Evolutionary conservation across 352 stramenopile genomes (phyloP), one percentile per base, ranked within the genome.

Genomic region (Thraustochytrium sp.): DNA sequence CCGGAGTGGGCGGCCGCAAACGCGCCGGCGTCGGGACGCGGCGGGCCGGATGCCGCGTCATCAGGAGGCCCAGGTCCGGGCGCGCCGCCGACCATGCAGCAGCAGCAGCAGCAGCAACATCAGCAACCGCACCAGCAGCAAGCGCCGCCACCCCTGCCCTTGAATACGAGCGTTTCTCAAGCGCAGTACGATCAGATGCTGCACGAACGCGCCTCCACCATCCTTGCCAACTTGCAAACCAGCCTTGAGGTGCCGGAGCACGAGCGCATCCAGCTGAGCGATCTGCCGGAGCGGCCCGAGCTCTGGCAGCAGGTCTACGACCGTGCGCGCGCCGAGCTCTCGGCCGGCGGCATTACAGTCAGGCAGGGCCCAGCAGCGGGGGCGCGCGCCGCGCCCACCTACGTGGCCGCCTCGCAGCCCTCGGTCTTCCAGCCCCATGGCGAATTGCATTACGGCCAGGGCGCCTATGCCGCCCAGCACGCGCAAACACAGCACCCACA

Each of bases 241-340:
- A 46, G 26, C 26, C 59, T 72, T 72, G 59, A 26, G 4, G 59
- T 72, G 21, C 40, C 59, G 26, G 31, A 72, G 4, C 5, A 44
- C 21, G 59, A 72, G 46, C 13, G 59, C 13, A 72, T 72, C 26
- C 59, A 42, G 59, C 40, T 72, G 13, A 72, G 46, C 36, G 59
- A 72, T 1, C 31, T 72, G 59, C 59, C 59, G 11, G 59, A 72
- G 36, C 59, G 59, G 9, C 59, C 59, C 16, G 59, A 72, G 59
- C 40, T 72, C 34, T 72, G 59, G 59, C 59, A 72, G 40, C 59
- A 72, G 46, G 59, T 72, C 26, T 72, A 42, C 31, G 59, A 72
- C 26, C 34, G 34, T 26, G 59, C 59, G 9, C 13, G 59, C 9
- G 59, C 59, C 8, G 59, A 72, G 26, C 59, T 72, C 21, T 44